These are phyloP conservation scores for Mytilinidion resinicola DNA, from an alignment of 495 filamentous ascomycete species.

Conservation along the genomic window DNA sequence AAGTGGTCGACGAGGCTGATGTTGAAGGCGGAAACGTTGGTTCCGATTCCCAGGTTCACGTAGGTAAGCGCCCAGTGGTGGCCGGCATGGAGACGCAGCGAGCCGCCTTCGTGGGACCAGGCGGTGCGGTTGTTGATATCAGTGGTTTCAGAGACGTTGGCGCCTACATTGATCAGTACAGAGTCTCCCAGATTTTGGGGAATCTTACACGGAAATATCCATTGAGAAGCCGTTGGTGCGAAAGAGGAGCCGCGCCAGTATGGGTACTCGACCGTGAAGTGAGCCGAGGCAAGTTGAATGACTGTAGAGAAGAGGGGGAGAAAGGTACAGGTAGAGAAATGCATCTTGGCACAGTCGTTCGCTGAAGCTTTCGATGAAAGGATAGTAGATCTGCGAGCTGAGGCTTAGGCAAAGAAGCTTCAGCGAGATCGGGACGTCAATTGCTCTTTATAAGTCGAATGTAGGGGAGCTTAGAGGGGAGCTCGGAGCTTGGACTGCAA, in stretches of 20 bases:
- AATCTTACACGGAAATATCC: conserved; percentile 50
- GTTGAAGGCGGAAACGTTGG: conserved; percentile 52
- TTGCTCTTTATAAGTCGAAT: neutral
- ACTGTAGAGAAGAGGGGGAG: conserved; percentile 36
- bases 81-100: conserved; percentile 45
- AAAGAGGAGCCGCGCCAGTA: conserved; percentile 51
- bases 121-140: conserved; percentile 48
- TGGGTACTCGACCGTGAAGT: conserved; percentile 54
- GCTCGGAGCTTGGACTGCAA: too few relatives aligned
- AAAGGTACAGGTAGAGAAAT: conserved; percentile 1
- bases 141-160: conserved; percentile 44
- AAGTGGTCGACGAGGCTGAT: conserved; percentile 47
- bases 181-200: neutral
- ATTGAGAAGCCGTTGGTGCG: conserved; percentile 41
- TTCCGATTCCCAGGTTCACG: conserved; percentile 59
- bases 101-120: conserved; percentile 55
- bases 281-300: conserved; percentile 43
- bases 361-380: neutral
- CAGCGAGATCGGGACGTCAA: neutral
- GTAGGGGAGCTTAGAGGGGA: too few relatives aligned
- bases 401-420: neutral
- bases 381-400: neutral
- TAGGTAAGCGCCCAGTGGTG: conserved; percentile 55
- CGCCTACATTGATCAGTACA: conserved; percentile 40
- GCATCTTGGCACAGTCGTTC: neutral